Conservation (phyloP, 1,284 basidiomycete species). For the Fomes fomentarius region DNA sequence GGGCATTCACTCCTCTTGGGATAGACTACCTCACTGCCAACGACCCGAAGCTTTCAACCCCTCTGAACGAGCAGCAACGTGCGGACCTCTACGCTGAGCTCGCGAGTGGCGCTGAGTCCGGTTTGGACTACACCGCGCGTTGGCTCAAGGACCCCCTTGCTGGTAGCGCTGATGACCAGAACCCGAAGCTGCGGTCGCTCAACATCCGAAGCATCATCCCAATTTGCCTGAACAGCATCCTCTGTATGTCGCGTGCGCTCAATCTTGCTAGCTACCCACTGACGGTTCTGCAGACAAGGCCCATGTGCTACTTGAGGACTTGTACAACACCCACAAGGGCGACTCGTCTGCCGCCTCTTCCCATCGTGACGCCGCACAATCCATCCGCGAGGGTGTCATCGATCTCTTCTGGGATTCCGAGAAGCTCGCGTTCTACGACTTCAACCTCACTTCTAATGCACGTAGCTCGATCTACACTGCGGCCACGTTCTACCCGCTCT, state of each 20-base stretch:
- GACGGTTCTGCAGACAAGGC: conserved; percentile 55
- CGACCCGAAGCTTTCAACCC: conserved; percentile 54
- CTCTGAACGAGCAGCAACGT: conserved; percentile 63
- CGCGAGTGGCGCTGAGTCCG: conserved; percentile 86
- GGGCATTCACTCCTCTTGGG: conserved; percentile 25
- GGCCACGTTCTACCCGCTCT: conserved; percentile 85
- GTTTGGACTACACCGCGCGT: conserved; percentile 56
- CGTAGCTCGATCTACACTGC: conserved; percentile 68
- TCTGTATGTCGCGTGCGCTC: conserved; percentile 56
- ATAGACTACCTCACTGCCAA: conserved; percentile 80
- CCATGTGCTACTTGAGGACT: conserved; percentile 60
- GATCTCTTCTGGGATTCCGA: conserved; percentile 86
- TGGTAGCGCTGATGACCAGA: conserved; percentile 39
- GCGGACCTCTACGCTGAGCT: conserved; percentile 86
- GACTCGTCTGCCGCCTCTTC: conserved; percentile 49
- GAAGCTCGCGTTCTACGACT: conserved; percentile 90
- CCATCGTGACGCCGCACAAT: conserved; percentile 63
- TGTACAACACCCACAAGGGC: conserved; percentile 53
- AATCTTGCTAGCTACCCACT: neutral
- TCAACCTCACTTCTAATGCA: conserved; percentile 68
- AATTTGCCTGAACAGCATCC: conserved; percentile 83
- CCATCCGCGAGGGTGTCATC: conserved; percentile 70
- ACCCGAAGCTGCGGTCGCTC: conserved; percentile 67
- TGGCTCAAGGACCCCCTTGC: conserved; percentile 51
- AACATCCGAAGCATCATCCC: conserved; percentile 75